phyloP scores from a whole-genome alignment of 352 stramenopile genomes.

The Blastocystis sp. region DNA sequence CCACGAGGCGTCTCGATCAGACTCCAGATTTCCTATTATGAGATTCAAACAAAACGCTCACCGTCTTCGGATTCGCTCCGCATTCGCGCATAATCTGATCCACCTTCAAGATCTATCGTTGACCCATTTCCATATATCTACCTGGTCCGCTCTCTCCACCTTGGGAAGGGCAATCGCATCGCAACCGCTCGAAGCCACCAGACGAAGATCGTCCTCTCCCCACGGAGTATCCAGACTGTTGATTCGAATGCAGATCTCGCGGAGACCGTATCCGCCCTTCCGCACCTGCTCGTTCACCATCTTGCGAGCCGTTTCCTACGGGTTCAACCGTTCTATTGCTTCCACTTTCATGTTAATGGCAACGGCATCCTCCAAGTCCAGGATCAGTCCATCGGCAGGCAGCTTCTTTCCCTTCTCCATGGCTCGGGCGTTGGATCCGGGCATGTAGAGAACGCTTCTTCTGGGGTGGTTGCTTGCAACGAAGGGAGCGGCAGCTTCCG shows the following conservation, averaged over 20 bases:
- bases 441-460: slow-evolving; percentile 61
- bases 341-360: slow-evolving; percentile 59
- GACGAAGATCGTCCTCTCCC: slow-evolving; percentile 59
- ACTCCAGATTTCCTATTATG: slow-evolving; percentile 60
- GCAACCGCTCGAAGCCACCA: slow-evolving; percentile 34
- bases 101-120: slow-evolving; percentile 54
- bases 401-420: slow-evolving; percentile 60
- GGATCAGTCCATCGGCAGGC: slow-evolving; percentile 60
- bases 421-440: slow-evolving; percentile 56
- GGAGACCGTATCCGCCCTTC: slow-evolving; percentile 55
- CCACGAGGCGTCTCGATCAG: slow-evolving; percentile 63
- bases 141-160: slow-evolving; percentile 60
- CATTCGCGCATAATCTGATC: slow-evolving; percentile 56
- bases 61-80: slow-evolving; percentile 49
- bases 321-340: background rate
- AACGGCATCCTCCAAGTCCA: slow-evolving; percentile 64
- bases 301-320: slow-evolving; percentile 53
- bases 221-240: slow-evolving; percentile 61
- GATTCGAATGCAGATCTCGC: slow-evolving; percentile 61
- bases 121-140: background rate
- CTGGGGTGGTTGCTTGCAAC: slow-evolving; percentile 41
- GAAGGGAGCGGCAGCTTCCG: background rate
- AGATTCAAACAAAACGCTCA: background rate
- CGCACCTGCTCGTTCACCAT: slow-evolving; percentile 58
- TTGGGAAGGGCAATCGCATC: slow-evolving; percentile 61